These are phyloP conservation scores for Suhomyces tanzawaensis DNA, from an alignment of 805 yeast genomes.

Conservation along the genomic window DNA sequence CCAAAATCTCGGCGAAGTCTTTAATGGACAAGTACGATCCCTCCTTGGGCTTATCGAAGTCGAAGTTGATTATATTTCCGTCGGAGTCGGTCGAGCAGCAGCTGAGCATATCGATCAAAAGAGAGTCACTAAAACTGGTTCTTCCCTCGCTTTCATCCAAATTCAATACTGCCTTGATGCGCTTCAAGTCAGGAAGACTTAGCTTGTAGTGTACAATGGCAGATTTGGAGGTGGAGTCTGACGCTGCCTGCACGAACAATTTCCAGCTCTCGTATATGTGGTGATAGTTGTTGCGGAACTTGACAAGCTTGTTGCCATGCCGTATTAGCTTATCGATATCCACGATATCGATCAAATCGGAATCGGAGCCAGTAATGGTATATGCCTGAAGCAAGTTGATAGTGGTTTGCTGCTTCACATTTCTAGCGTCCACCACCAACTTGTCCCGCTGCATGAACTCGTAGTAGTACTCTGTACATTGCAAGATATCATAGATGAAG, in stretches of 20 bases:
- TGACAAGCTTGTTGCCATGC: conserved; percentile 26
- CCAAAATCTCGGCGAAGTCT: conserved; percentile 43
- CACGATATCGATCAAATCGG: conserved; percentile 30
- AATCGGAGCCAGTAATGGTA: conserved; percentile 23
- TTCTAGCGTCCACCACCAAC: conserved; percentile 11
- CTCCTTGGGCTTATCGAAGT: conserved; percentile 20
- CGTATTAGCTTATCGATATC: conserved; percentile 39
- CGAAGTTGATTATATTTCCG: conserved; percentile 31
- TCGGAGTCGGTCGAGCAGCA: conserved; percentile 27
- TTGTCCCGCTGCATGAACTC: conserved; percentile 16
- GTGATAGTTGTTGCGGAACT: conserved; percentile 30
- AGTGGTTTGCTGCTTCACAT: conserved; percentile 24
- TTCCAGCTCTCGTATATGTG: conserved; percentile 33
- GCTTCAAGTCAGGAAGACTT: conserved; percentile 28
- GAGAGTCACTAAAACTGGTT: conserved; percentile 24
- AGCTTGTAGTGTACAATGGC: conserved; percentile 17
- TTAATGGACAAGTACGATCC: conserved; percentile 33
- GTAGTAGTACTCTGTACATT: conserved; percentile 35
- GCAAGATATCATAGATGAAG: conserved; percentile 30
- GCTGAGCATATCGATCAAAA: conserved; percentile 43
- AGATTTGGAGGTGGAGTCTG: background rate
- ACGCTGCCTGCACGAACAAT: conserved; percentile 28
- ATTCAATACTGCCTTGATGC: conserved; percentile 26
- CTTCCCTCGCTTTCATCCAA: conserved; percentile 21
- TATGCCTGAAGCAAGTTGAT: conserved; percentile 25